Evolutionary conservation across 2,329 filamentous ascomycete species (phyloP).

Genomic region (Talaromyces islandicus): DNA sequence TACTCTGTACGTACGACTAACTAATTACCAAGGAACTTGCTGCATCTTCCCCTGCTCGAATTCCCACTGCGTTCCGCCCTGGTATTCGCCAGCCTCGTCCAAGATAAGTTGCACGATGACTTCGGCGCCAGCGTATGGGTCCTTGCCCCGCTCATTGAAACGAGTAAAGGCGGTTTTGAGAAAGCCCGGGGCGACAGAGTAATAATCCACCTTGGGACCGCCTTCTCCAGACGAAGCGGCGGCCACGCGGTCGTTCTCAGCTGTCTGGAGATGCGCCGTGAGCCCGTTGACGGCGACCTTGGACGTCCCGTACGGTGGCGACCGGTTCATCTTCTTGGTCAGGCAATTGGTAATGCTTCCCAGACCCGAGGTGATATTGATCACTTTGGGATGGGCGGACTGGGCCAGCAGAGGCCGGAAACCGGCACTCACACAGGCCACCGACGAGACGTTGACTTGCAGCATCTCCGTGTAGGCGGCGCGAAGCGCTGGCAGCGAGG

Average conservation of each 20-base stretch:
- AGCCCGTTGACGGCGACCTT: conserved; percentile 36
- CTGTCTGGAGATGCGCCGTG: conserved; percentile 17
- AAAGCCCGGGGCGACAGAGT: conserved; percentile 15
- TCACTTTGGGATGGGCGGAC: conserved; percentile 20
- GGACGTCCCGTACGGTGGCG: conserved; percentile 29
- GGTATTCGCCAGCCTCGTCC: conserved; percentile 14
- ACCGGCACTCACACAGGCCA: conserved; percentile 29
- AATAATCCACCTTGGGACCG: conserved; percentile 13
- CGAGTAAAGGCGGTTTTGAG: conserved; percentile 22
- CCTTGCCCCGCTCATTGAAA: conserved; percentile 13
- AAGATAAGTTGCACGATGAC: conserved; percentile 16
- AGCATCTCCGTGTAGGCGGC: conserved; percentile 26
- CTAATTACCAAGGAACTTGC: conserved; percentile 21
- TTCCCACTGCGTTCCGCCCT: conserved; percentile 18
- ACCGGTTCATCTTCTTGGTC: conserved; percentile 18
- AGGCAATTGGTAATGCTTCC: conserved; percentile 36
- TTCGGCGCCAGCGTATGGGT: conserved; percentile 20
- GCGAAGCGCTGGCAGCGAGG: conserved; percentile 22
- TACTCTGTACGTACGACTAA: background rate
- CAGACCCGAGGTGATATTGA: conserved; percentile 29
- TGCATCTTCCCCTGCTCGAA: conserved; percentile 18
- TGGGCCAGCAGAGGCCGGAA: conserved; percentile 24
- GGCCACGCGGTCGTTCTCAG: background rate
- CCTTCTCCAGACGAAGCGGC: background rate
- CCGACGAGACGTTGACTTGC: conserved; percentile 41